A percentile compares a stretch with the other conserved stretches of the same genome.
Conservation (phyloP, 2,329 filamentous ascomycete species). For the Cytospora paraplurivora region DNA sequence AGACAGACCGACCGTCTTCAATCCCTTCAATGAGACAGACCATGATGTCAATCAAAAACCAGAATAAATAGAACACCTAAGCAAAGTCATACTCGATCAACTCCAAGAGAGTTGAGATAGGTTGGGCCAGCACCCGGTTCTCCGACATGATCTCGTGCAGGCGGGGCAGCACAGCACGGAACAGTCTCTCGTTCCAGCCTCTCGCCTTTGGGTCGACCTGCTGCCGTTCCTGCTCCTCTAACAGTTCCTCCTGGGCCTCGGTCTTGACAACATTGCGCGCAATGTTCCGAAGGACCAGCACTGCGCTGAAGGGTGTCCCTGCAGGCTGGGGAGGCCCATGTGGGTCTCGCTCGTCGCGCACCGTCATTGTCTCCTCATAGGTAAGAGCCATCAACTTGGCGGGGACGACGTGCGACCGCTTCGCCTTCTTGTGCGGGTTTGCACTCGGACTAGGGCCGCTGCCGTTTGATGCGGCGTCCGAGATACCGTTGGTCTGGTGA, state of each 20-base stretch:
- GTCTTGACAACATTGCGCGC: constrained; percentile 68
- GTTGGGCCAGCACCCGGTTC: constrained; percentile 58
- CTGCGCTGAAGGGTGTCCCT: constrained; percentile 76
- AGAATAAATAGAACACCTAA: not conserved
- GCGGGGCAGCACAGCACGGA: constrained; percentile 65
- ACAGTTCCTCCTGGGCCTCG: constrained; percentile 56
- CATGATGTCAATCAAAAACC: not conserved
- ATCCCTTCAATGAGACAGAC: not conserved
- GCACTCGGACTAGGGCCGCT: constrained; percentile 17
- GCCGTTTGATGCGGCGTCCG: constrained; percentile 32
- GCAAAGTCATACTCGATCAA: constrained; percentile 33
- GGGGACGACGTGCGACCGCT: constrained; percentile 53
- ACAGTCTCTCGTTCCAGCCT: constrained; percentile 69
- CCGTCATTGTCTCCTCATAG: constrained; percentile 58
- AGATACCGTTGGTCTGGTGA: constrained; percentile 7
- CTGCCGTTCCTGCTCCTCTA: constrained; percentile 49
- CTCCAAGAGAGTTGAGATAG: constrained; percentile 40
- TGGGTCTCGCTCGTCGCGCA: constrained; percentile 60
- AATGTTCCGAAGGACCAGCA: constrained; percentile 77
- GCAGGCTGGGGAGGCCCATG: constrained; percentile 65
- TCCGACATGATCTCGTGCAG: constrained; percentile 71
- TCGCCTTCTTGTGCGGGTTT: constrained; percentile 38
- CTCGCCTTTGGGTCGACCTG: constrained; percentile 46
- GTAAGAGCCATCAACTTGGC: constrained; percentile 57
- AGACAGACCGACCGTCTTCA: not conserved